These are phyloP conservation scores for Ceratobasidium sp. DNA, from an alignment of 1,284 basidiomycete genomes.

Conservation along the genomic window DNA sequence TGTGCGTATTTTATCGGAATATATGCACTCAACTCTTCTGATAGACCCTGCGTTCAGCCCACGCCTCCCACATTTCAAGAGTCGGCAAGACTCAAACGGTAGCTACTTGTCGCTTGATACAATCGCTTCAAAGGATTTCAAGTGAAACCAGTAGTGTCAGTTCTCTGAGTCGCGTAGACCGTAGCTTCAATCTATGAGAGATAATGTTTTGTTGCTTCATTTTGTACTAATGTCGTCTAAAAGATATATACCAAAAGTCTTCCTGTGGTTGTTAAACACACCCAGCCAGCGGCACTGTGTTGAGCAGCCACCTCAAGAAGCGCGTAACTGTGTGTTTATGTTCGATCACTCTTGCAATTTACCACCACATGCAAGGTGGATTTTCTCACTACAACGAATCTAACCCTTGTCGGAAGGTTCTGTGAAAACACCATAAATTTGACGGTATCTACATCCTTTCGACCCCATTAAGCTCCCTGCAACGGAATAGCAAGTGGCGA, in stretches of 20 bases:
- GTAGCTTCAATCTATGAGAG: no score
- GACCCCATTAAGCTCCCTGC: conserved; percentile 83
- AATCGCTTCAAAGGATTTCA: neutral
- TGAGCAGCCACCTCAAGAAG: neutral
- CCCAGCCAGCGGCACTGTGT: no score
- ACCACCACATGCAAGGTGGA: conserved; percentile 40
- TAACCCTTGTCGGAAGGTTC: conserved; percentile 78
- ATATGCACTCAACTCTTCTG: no score
- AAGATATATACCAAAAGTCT: no score
- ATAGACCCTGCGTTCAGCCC: neutral
- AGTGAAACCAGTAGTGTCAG: no score
- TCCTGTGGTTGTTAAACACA: no score
- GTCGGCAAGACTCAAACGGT: neutral
- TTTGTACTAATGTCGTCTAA: no score
- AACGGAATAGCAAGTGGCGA: conserved; percentile 80
- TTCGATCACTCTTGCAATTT: neutral
- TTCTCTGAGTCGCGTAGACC: no score
- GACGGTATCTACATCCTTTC: conserved; percentile 89
- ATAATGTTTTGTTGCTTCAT: no score
- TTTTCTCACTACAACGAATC: neutral
- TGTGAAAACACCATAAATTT: conserved; percentile 84
- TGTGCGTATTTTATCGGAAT: neutral
- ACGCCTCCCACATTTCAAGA: neutral
- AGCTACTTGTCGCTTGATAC: neutral
- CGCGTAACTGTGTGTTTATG: neutral